Evolutionary conservation across 2,329 filamentous ascomycete species (phyloP).

Genomic region (Cordyceps farinosa): DNA sequence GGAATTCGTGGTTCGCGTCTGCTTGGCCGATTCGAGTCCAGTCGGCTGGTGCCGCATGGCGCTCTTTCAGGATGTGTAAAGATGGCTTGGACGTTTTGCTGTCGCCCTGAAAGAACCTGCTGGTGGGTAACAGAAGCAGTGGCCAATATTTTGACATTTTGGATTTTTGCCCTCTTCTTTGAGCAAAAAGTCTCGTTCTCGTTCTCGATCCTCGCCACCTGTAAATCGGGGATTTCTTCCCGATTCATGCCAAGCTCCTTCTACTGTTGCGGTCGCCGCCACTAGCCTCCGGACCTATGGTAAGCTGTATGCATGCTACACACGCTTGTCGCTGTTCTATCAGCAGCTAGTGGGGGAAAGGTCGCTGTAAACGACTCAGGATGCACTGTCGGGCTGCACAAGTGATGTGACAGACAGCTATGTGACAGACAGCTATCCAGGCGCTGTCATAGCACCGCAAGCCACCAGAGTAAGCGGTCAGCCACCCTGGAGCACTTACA

Average conservation of each 20-base stretch:
- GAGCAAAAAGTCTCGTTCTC: too few relatives aligned
- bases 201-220: not conserved
- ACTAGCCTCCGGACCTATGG: too few relatives aligned
- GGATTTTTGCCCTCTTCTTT: not conserved
- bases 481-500: not conserved
- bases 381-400: not conserved
- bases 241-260: too few relatives aligned
- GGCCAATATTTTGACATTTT: conserved; percentile 9
- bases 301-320: too few relatives aligned
- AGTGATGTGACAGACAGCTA: not conserved
- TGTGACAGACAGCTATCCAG: too few relatives aligned
- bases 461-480: not conserved
- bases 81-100: not conserved
- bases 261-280: too few relatives aligned
- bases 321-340: not conserved
- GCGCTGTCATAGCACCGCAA: not conserved
- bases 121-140: not conserved
- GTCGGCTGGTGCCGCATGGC: not conserved
- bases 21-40: not conserved
- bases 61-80: conserved; percentile 5
- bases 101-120: not conserved
- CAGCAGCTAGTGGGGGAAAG: not conserved
- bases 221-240: not conserved
- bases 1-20: not conserved
- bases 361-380: not conserved